Base-by-base conservation (phyloP, 345 rosid species). In the Populus euphratica region DNA sequence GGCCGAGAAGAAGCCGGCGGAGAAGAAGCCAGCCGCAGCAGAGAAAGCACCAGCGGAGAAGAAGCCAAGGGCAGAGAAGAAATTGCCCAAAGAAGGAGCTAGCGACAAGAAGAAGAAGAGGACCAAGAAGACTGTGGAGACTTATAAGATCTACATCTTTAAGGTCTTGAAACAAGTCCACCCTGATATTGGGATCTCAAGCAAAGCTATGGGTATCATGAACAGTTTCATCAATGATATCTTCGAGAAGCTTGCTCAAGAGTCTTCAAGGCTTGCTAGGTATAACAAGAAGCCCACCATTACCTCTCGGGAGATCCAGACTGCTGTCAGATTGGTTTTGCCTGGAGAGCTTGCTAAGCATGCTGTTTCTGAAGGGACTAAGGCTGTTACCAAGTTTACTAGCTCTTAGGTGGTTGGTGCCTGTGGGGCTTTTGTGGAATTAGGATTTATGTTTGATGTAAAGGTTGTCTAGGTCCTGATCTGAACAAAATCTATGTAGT, bases 191-290 rank as follows among this genome's bases (percentile, higher is more conserved):
- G 81, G 81, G 20, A 73, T 79, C 29, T 79, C 81, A 0, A 73
- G 77, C 62, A 79, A 79, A 39, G 81, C 81, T 25, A 79, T 79
- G 81, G 81, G 81, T 18, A 79, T 79, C 27, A 79, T 79, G 81
- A 79, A 79, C 78, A 67, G 73, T 10, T 79, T 79, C 62, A 79
- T 79, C 72, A 72, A 78, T 18, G 81, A 78, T 21, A 78, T 78
- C 0, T 78, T 78, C 18, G 81, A 78, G 73, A 78, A 78, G 72
- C 76, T 78, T 11, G 81, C 81, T 2, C 81, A 78, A 12, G 81
- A 78, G 13, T 50, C 81, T 7, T 72, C 81, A 0, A 65, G 76
- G 41, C 81, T 78, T 3, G 77, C 81, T 16, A 43, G 81, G 52
- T 78, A 78, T 39, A 78, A 78, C 76, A 78, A 78, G 73, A 78